Evolutionary conservation across 2,329 filamentous ascomycete genomes (phyloP).

Genomic region (Parascedosporium putredinis): DNA sequence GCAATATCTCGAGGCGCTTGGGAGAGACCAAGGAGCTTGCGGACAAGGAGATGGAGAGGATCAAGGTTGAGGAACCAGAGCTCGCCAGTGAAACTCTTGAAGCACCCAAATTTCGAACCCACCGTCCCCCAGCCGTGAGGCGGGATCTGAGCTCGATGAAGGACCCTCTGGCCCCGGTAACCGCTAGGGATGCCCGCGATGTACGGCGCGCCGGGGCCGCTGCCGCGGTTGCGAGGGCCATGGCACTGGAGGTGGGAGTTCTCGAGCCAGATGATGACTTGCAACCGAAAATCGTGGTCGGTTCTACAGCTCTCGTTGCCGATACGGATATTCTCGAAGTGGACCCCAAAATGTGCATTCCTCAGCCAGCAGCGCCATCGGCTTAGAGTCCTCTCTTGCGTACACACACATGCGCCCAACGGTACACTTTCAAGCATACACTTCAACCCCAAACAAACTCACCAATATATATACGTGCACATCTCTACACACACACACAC

Average conservation of each 20-base stretch:
- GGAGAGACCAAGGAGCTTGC: conserved; percentile 52
- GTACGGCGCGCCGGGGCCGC: not conserved
- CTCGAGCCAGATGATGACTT: conserved; percentile 7
- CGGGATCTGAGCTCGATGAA: conserved; percentile 26
- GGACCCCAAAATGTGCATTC: not conserved
- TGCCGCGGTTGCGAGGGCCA: not conserved
- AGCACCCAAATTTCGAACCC: conserved; percentile 33
- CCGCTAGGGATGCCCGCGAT: not conserved
- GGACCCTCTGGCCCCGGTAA: not conserved
- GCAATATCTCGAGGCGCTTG: conserved; percentile 56
- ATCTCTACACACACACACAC: too few relatives aligned
- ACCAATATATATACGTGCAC: too few relatives aligned
- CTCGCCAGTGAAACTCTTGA: conserved; percentile 27
- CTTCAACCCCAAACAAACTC: too few relatives aligned
- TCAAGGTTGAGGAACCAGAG: conserved; percentile 41
- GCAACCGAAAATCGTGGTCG: conserved; percentile 2
- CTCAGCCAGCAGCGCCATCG: not conserved
- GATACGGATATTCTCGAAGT: not conserved
- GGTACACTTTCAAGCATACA: too few relatives aligned
- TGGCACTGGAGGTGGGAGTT: not conserved
- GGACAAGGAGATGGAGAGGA: conserved; percentile 45
- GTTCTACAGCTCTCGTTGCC: not conserved
- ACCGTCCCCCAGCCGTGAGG: conserved; percentile 43
- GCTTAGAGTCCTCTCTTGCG: too few relatives aligned
- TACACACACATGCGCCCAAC: too few relatives aligned